Evolutionary conservation across 768 basidiomycete genomes (phyloP).

Genomic region (Boletellus emodensis): DNA sequence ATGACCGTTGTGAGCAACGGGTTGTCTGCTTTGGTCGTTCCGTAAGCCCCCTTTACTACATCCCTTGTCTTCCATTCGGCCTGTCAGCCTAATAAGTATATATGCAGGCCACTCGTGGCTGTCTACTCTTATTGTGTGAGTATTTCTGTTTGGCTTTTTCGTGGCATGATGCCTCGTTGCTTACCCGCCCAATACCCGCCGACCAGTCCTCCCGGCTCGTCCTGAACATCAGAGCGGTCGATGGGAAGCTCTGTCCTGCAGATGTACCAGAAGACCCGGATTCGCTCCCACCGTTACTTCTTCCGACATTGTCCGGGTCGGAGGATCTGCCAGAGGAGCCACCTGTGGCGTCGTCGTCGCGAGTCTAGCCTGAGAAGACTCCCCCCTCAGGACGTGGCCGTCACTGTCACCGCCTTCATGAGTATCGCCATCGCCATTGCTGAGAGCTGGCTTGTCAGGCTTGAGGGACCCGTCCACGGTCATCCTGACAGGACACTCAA

Average conservation of each 20-base stretch:
- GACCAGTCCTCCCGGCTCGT: constrained; percentile 19
- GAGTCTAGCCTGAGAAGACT: neutral
- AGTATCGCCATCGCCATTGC: neutral
- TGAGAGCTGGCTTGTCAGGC: too few species aligned
- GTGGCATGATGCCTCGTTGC: neutral
- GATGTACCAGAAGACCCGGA: constrained; percentile 6
- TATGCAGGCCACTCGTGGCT: constrained; percentile 12
- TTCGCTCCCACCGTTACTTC: neutral
- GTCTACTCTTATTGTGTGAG: constrained; percentile 22
- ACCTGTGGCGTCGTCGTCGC: constrained; percentile 10
- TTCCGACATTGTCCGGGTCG: neutral
- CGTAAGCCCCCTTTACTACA: constrained; percentile 5
- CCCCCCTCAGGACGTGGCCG: too few species aligned
- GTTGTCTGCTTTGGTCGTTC: constrained; percentile 9
- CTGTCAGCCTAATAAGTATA: constrained; percentile 1
- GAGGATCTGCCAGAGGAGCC: constrained; percentile 7
- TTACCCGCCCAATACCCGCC: neutral
- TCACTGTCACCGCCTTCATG: too few species aligned
- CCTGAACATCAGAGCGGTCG: constrained; percentile 14
- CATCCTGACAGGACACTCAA: too few species aligned
- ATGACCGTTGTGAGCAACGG: constrained; percentile 10
- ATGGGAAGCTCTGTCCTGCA: neutral
- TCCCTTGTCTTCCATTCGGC: neutral
- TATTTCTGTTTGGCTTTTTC: constrained; percentile 1
- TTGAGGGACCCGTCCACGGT: too few species aligned